Base-by-base conservation (phyloP, 2,329 filamentous ascomycete species). In the Blumeria hordei region DNA sequence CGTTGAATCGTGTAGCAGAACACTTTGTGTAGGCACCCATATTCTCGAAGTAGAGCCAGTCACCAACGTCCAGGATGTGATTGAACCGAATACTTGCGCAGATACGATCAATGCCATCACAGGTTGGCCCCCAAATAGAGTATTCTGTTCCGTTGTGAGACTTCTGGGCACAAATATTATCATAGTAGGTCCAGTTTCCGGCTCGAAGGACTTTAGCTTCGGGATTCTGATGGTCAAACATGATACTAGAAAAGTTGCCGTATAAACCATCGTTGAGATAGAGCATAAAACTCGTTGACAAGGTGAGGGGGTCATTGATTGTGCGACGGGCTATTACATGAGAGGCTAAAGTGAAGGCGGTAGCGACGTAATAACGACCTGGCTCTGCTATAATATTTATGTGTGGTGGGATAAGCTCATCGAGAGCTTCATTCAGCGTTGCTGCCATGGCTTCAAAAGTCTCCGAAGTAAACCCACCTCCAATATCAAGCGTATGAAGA, bases 21-120 rank as follows among this genome's bases (percentile, higher is more conserved):
- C 90, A 96, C 75, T 88, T 94, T 62, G 92, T 96, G 70, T 98
- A 98, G 28, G 92, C 90, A 55, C 92, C 92, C 92, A 98, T 98
- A 58, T 94, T 80, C 71, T 95, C 87, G 69, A 98, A 98, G 72
- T 94, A 98, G 55, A 98, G 75, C 92, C 92, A 98, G 68, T 98
- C 92, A 54, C 92, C 92, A 7, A 94, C 85, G 65, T 95, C 82
- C 45, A 98, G 72, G 51, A 83, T 76, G 54, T 84, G 80, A 36
- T 79, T 71, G 64, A 95, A 86, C 58, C 75, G 77, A 67, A 85
- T 86, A 65, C 81, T 85, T 67, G 86, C 79, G 53, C 83, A 79
- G 69, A 98, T 94, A 67, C 88, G 85, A 69, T 98, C 92, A 64
- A 98, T 96, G 58, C 92, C 90, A 66, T 98, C 92, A 66, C 92